A percentile compares a stretch with the other conserved stretches of the same genome.
phyloP scores from a whole-genome alignment of 768 basidiomycete genomes.

The Auricularia sp. region DNA sequence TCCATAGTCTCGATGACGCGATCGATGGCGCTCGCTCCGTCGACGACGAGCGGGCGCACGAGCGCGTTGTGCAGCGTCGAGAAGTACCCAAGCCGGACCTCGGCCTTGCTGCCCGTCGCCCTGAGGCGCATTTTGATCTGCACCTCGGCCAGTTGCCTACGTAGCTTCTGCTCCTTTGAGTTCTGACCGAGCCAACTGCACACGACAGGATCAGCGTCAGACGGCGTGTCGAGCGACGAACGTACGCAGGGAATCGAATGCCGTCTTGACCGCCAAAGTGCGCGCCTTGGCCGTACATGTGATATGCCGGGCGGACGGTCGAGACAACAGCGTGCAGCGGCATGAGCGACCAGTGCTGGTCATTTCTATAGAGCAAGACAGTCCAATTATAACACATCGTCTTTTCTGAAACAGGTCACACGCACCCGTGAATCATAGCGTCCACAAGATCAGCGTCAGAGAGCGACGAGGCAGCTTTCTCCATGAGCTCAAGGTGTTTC shows the following conservation, averaged over 20 bases:
- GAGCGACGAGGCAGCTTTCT: slow-evolving; percentile 81
- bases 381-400: too few relatives aligned
- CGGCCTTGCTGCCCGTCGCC: slow-evolving; percentile 80
- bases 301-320: slow-evolving; percentile 77
- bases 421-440: slow-evolving; percentile 72
- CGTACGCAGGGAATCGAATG: slow-evolving; percentile 78
- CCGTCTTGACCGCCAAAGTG: slow-evolving; percentile 55
- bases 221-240: slow-evolving; percentile 7
- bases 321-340: slow-evolving; percentile 89
- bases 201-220: slow-evolving; percentile 2
- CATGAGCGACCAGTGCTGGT: slow-evolving; percentile 95
- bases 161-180: slow-evolving; percentile 80
- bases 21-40: slow-evolving; percentile 61
- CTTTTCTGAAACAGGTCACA: too few relatives aligned
- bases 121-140: slow-evolving; percentile 93
- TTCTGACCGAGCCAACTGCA: slow-evolving; percentile 94
- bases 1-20: slow-evolving; percentile 86
- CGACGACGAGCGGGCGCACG: slow-evolving; percentile 64
- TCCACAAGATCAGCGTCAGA: slow-evolving; percentile 95
- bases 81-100: slow-evolving; percentile 86
- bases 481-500: slow-evolving; percentile 72
- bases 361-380: slow-evolving; percentile 42
- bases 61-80: slow-evolving; percentile 79
- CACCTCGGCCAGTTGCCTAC: slow-evolving; percentile 73
- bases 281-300: slow-evolving; percentile 61